A percentile compares a stretch with the other conserved stretches of the same genome.
Conservation (phyloP, 2,329 filamentous ascomycete genomes). For the Acrocalymma vagum region DNA sequence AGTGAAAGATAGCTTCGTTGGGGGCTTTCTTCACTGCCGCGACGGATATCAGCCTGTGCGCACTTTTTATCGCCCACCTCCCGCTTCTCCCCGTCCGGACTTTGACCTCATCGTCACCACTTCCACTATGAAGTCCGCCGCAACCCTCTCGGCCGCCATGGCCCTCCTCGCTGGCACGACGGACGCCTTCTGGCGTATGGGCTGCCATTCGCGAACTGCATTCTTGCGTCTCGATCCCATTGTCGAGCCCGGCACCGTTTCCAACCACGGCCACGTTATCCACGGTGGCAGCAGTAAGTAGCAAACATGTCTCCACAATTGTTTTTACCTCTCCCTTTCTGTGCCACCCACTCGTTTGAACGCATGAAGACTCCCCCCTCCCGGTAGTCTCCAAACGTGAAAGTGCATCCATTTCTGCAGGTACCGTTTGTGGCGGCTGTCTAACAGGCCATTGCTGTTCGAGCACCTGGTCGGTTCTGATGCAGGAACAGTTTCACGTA, state of each 20-base stretch:
- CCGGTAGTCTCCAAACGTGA: no score
- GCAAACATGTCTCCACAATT: constrained; percentile 58
- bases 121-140: constrained; percentile 39
- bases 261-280: constrained; percentile 42
- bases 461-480: constrained; percentile 18
- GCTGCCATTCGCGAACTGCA: constrained; percentile 69
- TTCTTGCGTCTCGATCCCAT: constrained; percentile 64
- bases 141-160: constrained; percentile 35
- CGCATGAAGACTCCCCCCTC: constrained; percentile 60
- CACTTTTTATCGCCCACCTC: constrained; percentile 1
- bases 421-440: neutral
- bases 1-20: no score
- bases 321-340: constrained; percentile 47
- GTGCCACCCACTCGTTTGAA: constrained; percentile 67
- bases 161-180: constrained; percentile 49
- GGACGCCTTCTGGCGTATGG: constrained; percentile 76
- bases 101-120: constrained; percentile 5
- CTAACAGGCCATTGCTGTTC: constrained; percentile 4
- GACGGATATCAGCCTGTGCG: neutral
- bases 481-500: constrained; percentile 29
- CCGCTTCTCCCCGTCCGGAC: constrained; percentile 9
- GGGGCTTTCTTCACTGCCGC: no score
- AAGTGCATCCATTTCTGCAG: constrained; percentile 6
- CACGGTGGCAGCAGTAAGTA: constrained; percentile 60
- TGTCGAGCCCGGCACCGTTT: constrained; percentile 36